Percentiles rank a stretch among this genome's conserved stretches.
Conservation (phyloP, 331 rosid genomes). For the Malus hybrid region DNA sequence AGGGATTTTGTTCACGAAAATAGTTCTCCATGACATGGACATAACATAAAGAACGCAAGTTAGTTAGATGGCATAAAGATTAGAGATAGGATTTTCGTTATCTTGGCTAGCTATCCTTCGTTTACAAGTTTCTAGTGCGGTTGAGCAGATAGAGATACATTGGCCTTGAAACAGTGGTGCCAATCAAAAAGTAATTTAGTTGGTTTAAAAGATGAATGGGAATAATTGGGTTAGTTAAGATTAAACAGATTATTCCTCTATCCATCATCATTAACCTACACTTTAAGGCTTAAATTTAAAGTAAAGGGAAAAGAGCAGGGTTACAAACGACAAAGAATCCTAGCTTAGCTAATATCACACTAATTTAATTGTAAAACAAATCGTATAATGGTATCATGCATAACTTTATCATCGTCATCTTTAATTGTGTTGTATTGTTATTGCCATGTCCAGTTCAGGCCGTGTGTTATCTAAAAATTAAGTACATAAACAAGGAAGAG, state of each 20-base stretch:
- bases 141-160: conserved; percentile 29
- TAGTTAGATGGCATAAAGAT: not conserved
- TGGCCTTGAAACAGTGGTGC: conserved; percentile 31
- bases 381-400: too few species aligned
- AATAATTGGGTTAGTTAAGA: conserved; percentile 30
- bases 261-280: conserved; percentile 9
- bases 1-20: not conserved
- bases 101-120: conserved; percentile 10
- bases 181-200: conserved; percentile 14
- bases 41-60: not conserved
- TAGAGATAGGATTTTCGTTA: not conserved
- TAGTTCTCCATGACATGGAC: not conserved
- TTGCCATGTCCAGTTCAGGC: too few species aligned
- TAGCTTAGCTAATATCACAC: not conserved
- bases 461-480: too few species aligned
- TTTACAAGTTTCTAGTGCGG: conserved; percentile 28
- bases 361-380: too few species aligned
- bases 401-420: too few species aligned
- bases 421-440: too few species aligned
- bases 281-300: conserved; percentile 2
- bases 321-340: conserved; percentile 17
- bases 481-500: too few species aligned
- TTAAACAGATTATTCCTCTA: conserved; percentile 8
- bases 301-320: conserved; percentile 5
- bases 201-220: conserved; percentile 27